Evolutionary conservation across 768 basidiomycete genomes (phyloP).

Genomic region (Tricholoma flavovirens): DNA sequence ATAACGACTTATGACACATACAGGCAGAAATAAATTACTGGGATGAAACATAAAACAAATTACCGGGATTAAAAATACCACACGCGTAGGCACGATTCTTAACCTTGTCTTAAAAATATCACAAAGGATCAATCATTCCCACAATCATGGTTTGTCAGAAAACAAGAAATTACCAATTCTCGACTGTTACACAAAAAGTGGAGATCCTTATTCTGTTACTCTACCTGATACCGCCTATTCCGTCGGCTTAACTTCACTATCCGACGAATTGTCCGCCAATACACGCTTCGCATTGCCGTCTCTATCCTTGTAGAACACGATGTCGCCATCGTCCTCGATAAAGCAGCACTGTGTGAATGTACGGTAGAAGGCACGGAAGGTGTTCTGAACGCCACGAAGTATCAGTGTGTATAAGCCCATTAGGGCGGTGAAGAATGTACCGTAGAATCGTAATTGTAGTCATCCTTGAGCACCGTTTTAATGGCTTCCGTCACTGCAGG

Average conservation of each 20-base stretch:
- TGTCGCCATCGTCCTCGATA: slow-evolving; percentile 57
- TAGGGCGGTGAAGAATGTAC: slow-evolving; percentile 23
- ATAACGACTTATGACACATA: no score
- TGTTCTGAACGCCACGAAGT: slow-evolving; percentile 30
- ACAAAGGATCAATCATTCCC: no score
- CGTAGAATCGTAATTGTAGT: slow-evolving; percentile 59
- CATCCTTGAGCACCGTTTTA: slow-evolving; percentile 46
- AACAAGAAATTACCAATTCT: no score
- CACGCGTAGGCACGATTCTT: no score
- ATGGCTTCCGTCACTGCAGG: slow-evolving; percentile 50
- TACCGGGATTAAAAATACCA: no score
- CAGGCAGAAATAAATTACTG: no score
- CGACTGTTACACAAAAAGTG: no score
- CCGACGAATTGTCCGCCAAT: slow-evolving; percentile 19
- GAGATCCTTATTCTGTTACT: no score
- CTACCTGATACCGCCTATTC: background rate
- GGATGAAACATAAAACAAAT: no score
- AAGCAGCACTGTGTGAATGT: slow-evolving; percentile 58
- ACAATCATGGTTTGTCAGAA: no score
- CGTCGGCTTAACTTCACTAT: slow-evolving; percentile 6
- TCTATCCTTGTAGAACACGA: slow-evolving; percentile 57
- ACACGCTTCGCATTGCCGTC: slow-evolving; percentile 37
- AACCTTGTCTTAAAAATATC: no score
- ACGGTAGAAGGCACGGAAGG: slow-evolving; percentile 54
- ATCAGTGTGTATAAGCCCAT: background rate